Base-by-base conservation (phyloP, 2,329 filamentous ascomycete species). In the Sclerotinia glacialis region DNA sequence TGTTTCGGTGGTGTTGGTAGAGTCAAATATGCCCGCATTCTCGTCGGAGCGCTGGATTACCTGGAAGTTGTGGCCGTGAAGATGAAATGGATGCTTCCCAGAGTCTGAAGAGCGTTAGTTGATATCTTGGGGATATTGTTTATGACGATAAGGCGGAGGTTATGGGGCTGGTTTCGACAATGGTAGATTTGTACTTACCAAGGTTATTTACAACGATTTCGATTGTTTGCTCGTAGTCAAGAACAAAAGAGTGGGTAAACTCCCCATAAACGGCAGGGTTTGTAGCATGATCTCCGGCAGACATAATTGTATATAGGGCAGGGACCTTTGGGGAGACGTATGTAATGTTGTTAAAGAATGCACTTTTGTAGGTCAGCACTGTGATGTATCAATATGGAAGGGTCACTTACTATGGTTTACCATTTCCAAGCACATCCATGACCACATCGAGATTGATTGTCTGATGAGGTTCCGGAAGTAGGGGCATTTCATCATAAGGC, bases 141-240 rank as follows among this genome's bases (percentile, higher is more conserved):
- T 23, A 5, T 46, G 28, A 5, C n/a, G 28, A 28, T 2, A 9
- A 14, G 7, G 4, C 28, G 21, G 34, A 4, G 14, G 12, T 42
- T 34, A 31, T 4, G 34, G n/a, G 40, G 14, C 28, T 46, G 23
- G 16, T 5, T 23, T 26, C 8, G 16, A 18, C 2, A 2, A 37
- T 18, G 11, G 16, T 28, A 37, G 34, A 8, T 14, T 26, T 12
- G 14, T 47, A 50, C 71, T 65, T 63, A 74, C 74, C 74, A 61
- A 85, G 80, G 74, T 93, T 94, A 80, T 93, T 93, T 18, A 94
- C 79, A n/a, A 92, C 78, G 64, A 94, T 85, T 72, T 94, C 86
- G 42, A 93, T 84, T 28, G 91, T 81, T 68, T 88, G 80, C 69
- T 85, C 85, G 67, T 88, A 83, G n/a, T 86, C 80, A 8, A 96